Base-by-base conservation (phyloP, 176 grass and related monocot genomes). In the Puccinellia tenuiflora region DNA sequence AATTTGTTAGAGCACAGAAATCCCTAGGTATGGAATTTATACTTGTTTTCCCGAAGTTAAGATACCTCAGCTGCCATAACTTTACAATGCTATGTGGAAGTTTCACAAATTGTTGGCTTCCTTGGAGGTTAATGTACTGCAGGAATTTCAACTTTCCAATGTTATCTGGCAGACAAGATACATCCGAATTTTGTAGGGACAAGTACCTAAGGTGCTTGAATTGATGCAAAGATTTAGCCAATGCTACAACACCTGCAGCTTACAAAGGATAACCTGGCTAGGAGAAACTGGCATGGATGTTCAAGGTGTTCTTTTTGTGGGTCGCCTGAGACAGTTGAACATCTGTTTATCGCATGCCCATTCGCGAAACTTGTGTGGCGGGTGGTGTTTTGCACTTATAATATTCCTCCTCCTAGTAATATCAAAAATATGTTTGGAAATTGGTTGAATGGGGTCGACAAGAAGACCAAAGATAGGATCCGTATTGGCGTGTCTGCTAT, bases 141-240 rank as follows among this genome's bases (percentile, higher is more conserved):
- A 90, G 24, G 22, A 73, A 65, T 65, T 40, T 90, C 31, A 90
- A 59, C 40, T 33, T 28, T 0, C n/a, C 54, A 21, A 90, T 63
- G 17, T 14, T 46, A 18, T 78, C 53, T 0, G 83, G 83, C 0
- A 90, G 20, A 26, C 6, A 46, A 11, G 64, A 77, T 56, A 46
- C 45, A 14, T 60, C 29, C 1, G 60, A 50, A 0, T 0, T 0
- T 14, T 9, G 9, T 40, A 90, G 7, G 8, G 37, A 33, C 15
- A 86, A 51, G 15, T 82, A 84, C 20, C 79, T 85, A 13, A 90
- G 31, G 54, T 82, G 83, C 29, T 86, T 78, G 26, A 90, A 83
- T 40, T 56, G 5, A 26, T 18, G n/a, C 7, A 86, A 5, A 6
- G 48, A 86, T 28, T 42, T 14, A 77, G n/a, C 24, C 13, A 90